phyloP scores from a whole-genome alignment of 139 green algal genomes.

The Micromonas commoda region DNA sequence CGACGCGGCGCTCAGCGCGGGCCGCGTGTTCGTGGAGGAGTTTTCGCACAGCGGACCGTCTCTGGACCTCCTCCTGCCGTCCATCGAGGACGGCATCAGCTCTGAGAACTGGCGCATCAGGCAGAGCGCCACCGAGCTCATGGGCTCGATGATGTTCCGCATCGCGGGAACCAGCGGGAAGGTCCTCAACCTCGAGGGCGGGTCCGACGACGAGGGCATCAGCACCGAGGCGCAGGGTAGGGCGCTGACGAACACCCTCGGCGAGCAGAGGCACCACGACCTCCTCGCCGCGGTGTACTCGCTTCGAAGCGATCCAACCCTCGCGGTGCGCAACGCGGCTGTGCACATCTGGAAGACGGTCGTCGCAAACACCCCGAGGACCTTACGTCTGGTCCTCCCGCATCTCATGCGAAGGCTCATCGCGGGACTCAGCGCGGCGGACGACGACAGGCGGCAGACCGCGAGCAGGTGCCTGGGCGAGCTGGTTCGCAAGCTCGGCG shows the following conservation, averaged over 20 bases:
- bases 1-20: slow-evolving; percentile 75
- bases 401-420: slow-evolving; percentile 55
- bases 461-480: slow-evolving; percentile 74
- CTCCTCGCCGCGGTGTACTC: slow-evolving; percentile 84
- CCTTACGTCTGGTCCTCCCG: slow-evolving; percentile 79
- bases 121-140: slow-evolving; percentile 84
- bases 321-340: slow-evolving; percentile 67
- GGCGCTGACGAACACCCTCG: slow-evolving; percentile 71
- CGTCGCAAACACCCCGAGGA: slow-evolving; percentile 92
- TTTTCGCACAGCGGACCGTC: slow-evolving; percentile 51
- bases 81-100: slow-evolving; percentile 80
- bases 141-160: slow-evolving; percentile 93
- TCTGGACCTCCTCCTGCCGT: slow-evolving; percentile 83
- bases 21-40: slow-evolving; percentile 65
- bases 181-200: slow-evolving; percentile 56
- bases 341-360: slow-evolving; percentile 95
- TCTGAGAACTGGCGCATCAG: slow-evolving; percentile 90
- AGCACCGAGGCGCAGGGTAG: slow-evolving; percentile 72
- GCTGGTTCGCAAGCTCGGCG: slow-evolving; percentile 93
- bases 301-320: slow-evolving; percentile 43
- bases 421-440: not conserved
- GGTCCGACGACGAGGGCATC: slow-evolving; percentile 82
- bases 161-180: slow-evolving; percentile 80
- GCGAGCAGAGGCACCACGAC: slow-evolving; percentile 56
- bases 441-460: not conserved